A percentile compares a stretch with the other conserved stretches of the same genome.
Conservation (phyloP, 2,329 filamentous ascomycete genomes). For the Trichoderma lentiforme region DNA sequence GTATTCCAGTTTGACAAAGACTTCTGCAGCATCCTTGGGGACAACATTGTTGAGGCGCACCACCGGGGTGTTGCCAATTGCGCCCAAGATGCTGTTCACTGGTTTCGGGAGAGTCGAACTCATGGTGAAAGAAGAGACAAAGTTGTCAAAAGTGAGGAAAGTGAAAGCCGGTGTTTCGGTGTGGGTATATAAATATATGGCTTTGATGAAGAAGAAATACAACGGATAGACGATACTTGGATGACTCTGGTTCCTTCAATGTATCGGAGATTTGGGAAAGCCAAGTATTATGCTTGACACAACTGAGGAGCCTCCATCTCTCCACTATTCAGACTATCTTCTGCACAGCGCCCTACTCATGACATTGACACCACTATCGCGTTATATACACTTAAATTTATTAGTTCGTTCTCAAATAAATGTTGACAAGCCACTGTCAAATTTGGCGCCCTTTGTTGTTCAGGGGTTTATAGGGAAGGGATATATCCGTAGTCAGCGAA, state of each 20-base stretch:
- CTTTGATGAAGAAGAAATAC: background rate
- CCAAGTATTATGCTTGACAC: background rate
- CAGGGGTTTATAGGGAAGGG: background rate
- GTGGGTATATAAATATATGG: background rate
- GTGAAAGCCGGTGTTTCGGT: background rate
- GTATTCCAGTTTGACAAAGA: background rate
- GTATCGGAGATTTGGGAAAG: background rate
- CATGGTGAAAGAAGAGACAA: background rate
- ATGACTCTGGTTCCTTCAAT: background rate
- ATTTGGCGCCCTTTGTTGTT: background rate
- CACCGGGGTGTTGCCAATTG: background rate
- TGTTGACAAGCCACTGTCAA: background rate
- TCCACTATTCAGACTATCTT: background rate
- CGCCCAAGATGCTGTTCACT: background rate
- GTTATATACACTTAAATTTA: background rate
- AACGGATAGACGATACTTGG: background rate
- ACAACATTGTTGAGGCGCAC: background rate
- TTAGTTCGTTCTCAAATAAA: background rate
- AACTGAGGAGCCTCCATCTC: background rate
- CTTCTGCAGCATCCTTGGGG: background rate
- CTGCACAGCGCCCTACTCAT: background rate
- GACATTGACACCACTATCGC: background rate
- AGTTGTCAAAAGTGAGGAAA: background rate
- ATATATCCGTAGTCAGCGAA: background rate
- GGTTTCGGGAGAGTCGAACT: background rate